Base-by-base conservation (phyloP, 2,329 filamentous ascomycete genomes). In the Canariomyces notabilis region DNA sequence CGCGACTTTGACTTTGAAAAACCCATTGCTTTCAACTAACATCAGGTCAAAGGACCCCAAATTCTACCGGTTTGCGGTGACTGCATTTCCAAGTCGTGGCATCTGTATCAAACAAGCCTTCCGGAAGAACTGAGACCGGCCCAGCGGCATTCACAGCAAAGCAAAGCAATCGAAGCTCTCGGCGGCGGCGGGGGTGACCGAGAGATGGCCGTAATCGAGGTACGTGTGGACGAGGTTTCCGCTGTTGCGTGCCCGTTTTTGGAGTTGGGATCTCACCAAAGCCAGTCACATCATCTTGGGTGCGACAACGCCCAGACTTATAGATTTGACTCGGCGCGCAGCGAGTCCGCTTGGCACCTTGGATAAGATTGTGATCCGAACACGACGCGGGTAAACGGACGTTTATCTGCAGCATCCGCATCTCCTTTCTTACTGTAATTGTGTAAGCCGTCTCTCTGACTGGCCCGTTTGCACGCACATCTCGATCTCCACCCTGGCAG, bases 241-340 rank as follows among this genome's bases (percentile, higher is more conserved):
- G 26, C 21, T 37, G 22, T 35, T 37, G 39, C 18, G 41, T 40
- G 44, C 45, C 48, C 37, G 20, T 49, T 51, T 37, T 41, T 34
- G 40, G 34, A 42, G 43, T 35, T 32, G 21, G 43, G 41, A n/a
- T 33, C n/a, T 43, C 38, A 34, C 37, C 45, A 51, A 15, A 41
- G 37, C 39, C 34, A 18, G 23, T 38, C 23, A n/a, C 33, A 26
- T 21, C 32, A 29, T 32, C 38, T 50, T 40, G 38, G 36, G 50
- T 53, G 49, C 49, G 50, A 54, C 51, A 53, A 49, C 42, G 55
- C 57, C 55, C 51, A 59, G 55, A 54, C 35, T 49, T 51, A 54
- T 53, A 51, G 42, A 53, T 53, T 52, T 53, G 46, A 44, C 38
- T n/a, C 20, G 41, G 38, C 41, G 48, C 38, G 40, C 40, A 50